Evolutionary conservation across 352 stramenopile species (phyloP), one percentile per base, ranked within the genome.

Genomic region (Halophytophthora polymorphica): DNA sequence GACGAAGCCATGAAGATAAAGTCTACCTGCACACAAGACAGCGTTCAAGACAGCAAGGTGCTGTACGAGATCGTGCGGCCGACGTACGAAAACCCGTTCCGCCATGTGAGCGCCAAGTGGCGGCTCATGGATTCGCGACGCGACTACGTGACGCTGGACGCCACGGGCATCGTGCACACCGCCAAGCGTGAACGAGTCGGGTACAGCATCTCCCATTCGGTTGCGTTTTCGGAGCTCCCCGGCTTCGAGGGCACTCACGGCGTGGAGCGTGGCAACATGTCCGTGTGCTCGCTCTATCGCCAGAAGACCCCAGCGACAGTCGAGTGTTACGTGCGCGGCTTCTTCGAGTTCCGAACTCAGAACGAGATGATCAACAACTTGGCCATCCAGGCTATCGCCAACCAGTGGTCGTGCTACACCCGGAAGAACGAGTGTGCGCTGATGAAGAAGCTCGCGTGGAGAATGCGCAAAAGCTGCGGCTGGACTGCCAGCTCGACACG

Each of bases 261-360:
- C 21, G 68, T 84, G 38, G 39, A 82, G 37, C 71, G 77, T 2
- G 66, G 64, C n/a, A 69, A 77, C 21, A 61, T 82, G 41, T 83
- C 69, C 7, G 61, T 68, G 22, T 76, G 64, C 37, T 60, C 64
- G 3, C 37, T 83, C 28, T 83, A 72, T 48, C 56, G 57, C 4
- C 61, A 80, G 36, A 63, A 66, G 22, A 47, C 51, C 1, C 37
- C 65, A 0, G 46, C 44, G 1, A 66, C 44, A 0, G 70, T 86
- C 3, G 74, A 86, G 18, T 75, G 75, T 36, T 83, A 77, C 37
- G 64, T 77, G 40, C 66, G 63, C 15, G 66, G 60, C 15, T 70
- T 64, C 33, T 66, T 81, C 28, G 69, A 83, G 47, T 69, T 53
- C 36, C 64, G 39, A 23, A 64, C 41, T 39, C 57, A 57, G 58